A percentile compares a stretch with the other conserved stretches of the same genome.
These are phyloP conservation scores for Lizonia empirigonia DNA, from an alignment of 2,329 filamentous ascomycete genomes.

Conservation along the genomic window DNA sequence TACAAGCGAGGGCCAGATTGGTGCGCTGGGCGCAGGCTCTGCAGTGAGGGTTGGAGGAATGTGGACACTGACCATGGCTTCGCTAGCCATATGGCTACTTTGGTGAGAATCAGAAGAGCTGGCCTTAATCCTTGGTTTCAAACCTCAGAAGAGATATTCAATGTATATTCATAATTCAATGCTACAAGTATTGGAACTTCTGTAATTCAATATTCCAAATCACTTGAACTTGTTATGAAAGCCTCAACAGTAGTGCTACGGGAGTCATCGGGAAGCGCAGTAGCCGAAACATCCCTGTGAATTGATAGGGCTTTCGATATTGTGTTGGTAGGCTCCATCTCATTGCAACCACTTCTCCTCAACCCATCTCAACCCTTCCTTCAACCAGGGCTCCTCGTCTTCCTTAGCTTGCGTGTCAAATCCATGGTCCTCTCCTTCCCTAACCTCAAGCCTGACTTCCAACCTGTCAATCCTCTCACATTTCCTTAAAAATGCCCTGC, in stretches of 20 bases:
- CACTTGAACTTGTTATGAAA: too few species aligned
- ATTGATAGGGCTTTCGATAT: too few species aligned
- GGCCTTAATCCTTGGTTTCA: neutral
- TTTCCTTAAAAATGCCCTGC: slow-evolving; percentile 33
- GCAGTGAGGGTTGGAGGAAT: neutral
- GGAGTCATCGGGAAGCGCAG: too few species aligned
- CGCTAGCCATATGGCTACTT: neutral
- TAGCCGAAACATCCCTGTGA: too few species aligned
- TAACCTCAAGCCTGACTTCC: slow-evolving; percentile 28
- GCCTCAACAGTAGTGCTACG: too few species aligned
- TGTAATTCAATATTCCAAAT: too few species aligned
- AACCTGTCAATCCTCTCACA: slow-evolving; percentile 20
- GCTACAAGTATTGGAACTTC: too few species aligned
- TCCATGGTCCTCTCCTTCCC: slow-evolving; percentile 37
- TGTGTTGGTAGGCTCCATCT: neutral
- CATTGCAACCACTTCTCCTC: slow-evolving; percentile 31
- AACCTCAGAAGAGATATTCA: too few species aligned
- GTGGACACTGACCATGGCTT: neutral
- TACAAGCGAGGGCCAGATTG: neutral
- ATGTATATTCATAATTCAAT: too few species aligned
- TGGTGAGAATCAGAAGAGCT: neutral
- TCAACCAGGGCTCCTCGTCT: slow-evolving; percentile 39
- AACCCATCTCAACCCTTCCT: slow-evolving; percentile 34
- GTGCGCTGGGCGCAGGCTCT: neutral
- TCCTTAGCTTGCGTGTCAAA: slow-evolving; percentile 37